Percentiles rank a stretch among this genome's conserved stretches.
Conservation (phyloP, 2,329 filamentous ascomycete genomes). For the Hymenoscyphus linearis region DNA sequence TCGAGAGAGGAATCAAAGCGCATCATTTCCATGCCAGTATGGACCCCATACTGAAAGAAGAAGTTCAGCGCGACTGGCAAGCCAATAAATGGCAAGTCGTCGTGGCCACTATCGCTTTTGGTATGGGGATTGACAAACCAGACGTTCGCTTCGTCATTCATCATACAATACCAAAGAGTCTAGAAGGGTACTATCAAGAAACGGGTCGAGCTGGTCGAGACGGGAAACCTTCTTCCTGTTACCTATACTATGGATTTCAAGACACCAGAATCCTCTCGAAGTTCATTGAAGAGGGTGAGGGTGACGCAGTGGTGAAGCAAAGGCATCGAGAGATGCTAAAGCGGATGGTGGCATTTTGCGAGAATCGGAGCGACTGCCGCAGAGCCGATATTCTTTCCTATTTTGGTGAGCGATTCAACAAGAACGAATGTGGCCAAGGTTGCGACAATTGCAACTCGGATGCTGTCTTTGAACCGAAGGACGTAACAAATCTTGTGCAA, state of each 20-base stretch:
- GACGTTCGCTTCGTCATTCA: slow-evolving; percentile 97
- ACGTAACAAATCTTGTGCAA: slow-evolving; percentile 71
- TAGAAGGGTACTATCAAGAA: slow-evolving; percentile 98
- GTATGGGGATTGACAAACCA: slow-evolving; percentile 99
- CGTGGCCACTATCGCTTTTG: slow-evolving; percentile 96
- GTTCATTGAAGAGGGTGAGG: slow-evolving; percentile 80
- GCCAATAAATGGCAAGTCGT: slow-evolving; percentile 75
- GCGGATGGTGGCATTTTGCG: slow-evolving; percentile 79
- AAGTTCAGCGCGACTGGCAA: slow-evolving; percentile 80
- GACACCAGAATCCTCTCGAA: slow-evolving; percentile 70
- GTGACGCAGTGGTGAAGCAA: slow-evolving; percentile 72
- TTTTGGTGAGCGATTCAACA: slow-evolving; percentile 80
- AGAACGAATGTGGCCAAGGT: slow-evolving; percentile 62
- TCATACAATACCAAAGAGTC: slow-evolving; percentile 83
- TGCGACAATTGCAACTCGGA: slow-evolving; percentile 89
- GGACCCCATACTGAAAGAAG: slow-evolving; percentile 58
- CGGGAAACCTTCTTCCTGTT: slow-evolving; percentile 80
- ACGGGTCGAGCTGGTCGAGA: slow-evolving; percentile 93
- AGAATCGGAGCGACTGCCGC: slow-evolving; percentile 83
- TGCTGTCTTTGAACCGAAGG: slow-evolving; percentile 61
- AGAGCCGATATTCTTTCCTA: slow-evolving; percentile 86
- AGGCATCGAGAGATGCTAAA: slow-evolving; percentile 81
- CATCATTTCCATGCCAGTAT: slow-evolving; percentile 84
- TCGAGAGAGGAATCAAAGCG: slow-evolving; percentile 60
- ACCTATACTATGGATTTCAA: slow-evolving; percentile 78